Evolutionary conservation across 192 early-diverging fungal species (phyloP).

Genomic region (Entomortierella parvispora): DNA sequence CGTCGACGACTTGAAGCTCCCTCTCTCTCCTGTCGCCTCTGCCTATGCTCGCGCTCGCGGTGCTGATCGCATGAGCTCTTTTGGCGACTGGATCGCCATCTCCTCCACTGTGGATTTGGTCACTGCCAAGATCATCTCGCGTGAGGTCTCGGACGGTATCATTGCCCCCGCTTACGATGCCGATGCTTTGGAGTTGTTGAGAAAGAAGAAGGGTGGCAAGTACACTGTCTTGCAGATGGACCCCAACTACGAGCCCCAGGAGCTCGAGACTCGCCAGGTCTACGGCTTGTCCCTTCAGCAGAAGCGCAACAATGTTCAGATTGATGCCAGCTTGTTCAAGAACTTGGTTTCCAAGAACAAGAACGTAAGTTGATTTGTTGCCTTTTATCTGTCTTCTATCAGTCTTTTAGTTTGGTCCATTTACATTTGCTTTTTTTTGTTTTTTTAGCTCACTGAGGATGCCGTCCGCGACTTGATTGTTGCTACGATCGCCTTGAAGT

Average conservation of each 20-base stretch:
- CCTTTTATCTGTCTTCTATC: no score
- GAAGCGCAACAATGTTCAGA: slow-evolving; percentile 88
- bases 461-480: slow-evolving; percentile 91
- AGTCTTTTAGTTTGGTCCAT: not conserved
- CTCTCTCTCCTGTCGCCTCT: slow-evolving; percentile 84
- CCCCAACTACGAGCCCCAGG: slow-evolving; percentile 85
- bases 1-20: slow-evolving; percentile 84
- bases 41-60: slow-evolving; percentile 99
- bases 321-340: slow-evolving; percentile 79
- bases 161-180: slow-evolving; percentile 92
- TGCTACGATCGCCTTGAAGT: slow-evolving; percentile 98
- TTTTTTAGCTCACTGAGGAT: slow-evolving; percentile 62
- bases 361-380: slow-evolving; percentile 55
- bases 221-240: slow-evolving; percentile 97
- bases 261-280: slow-evolving; percentile 91
- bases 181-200: slow-evolving; percentile 89
- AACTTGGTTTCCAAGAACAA: slow-evolving; percentile 90
- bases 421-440: not conserved
- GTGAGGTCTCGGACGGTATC: slow-evolving; percentile 97
- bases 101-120: slow-evolving; percentile 88
- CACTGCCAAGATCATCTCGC: slow-evolving; percentile 95
- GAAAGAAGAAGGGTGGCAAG: slow-evolving; percentile 97
- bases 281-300: slow-evolving; percentile 94
- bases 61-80: slow-evolving; percentile 99
- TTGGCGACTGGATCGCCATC: slow-evolving; percentile 98